Evolutionary conservation across 2,329 filamentous ascomycete species (phyloP).

Genomic region (Sodiomyces alkalinus): DNA sequence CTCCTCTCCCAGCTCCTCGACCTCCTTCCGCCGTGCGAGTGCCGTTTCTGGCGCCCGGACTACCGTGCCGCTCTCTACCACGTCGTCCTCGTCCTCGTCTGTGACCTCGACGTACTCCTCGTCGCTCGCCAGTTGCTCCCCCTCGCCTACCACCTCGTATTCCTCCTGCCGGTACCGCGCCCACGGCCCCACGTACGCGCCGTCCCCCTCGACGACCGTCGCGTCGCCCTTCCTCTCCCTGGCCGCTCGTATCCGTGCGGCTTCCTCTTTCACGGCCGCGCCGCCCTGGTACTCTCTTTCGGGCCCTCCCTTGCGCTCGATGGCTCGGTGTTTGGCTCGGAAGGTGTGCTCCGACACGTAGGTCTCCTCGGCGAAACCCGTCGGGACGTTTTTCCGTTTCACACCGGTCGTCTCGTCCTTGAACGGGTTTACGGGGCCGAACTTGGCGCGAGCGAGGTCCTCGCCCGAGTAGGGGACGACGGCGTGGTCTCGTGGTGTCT

Average conservation of each 20-base stretch:
- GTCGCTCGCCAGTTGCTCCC: constrained; percentile 60
- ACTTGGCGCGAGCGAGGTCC: constrained; percentile 47
- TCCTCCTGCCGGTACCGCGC: constrained; percentile 63
- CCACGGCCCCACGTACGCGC: constrained; percentile 90
- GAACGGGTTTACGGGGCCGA: constrained; percentile 65
- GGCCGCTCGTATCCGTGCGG: constrained; percentile 51
- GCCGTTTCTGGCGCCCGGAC: constrained; percentile 39
- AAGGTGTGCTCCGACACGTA: constrained; percentile 86
- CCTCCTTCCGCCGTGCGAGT: constrained; percentile 39
- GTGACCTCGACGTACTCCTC: constrained; percentile 68
- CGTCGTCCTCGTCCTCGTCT: constrained; percentile 60
- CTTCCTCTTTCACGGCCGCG: constrained; percentile 51
- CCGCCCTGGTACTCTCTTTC: constrained; percentile 40
- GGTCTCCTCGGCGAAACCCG: constrained; percentile 77
- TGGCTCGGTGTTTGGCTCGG: constrained; percentile 69
- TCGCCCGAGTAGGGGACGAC: constrained; percentile 55
- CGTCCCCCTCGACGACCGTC: constrained; percentile 69
- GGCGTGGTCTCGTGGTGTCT: constrained; percentile 40
- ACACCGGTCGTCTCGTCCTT: constrained; percentile 42
- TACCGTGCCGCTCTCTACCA: constrained; percentile 48
- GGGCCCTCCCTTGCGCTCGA: constrained; percentile 50
- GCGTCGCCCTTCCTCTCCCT: constrained; percentile 77
- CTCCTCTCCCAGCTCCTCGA: constrained; percentile 51
- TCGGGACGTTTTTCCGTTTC: constrained; percentile 71
- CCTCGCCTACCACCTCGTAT: constrained; percentile 59